Conservation (phyloP, 805 yeast species). For the Scheffersomyces stipitis region DNA sequence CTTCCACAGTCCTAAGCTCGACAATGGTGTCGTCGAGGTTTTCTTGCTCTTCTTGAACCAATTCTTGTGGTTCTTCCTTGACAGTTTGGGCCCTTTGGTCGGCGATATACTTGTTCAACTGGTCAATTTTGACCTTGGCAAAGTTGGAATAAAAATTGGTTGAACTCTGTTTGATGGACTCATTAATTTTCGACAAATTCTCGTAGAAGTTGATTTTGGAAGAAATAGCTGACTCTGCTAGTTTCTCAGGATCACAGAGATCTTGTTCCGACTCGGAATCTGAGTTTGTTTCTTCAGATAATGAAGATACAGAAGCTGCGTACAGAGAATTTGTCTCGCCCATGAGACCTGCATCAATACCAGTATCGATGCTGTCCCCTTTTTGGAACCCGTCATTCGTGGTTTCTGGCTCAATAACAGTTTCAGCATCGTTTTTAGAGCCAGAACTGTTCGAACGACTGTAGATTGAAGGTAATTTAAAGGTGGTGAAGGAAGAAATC, state of each 20-base stretch:
- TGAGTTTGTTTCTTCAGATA: neutral
- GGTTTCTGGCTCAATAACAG: neutral
- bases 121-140: constrained; percentile 14
- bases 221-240: too few species aligned
- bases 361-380: neutral
- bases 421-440: neutral
- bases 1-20: neutral
- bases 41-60: neutral
- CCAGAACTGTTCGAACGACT: neutral
- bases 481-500: constrained; percentile 15
- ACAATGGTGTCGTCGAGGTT: neutral
- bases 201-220: constrained; percentile 23
- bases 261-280: neutral
- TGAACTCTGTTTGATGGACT: constrained; percentile 22
- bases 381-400: neutral
- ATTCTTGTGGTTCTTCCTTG: neutral
- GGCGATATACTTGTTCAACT: constrained; percentile 13
- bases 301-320: neutral
- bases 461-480: constrained; percentile 13
- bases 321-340: too few species aligned
- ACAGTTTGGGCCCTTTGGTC: neutral
- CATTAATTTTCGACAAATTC: constrained; percentile 17
- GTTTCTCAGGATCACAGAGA: too few species aligned
- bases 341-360: neutral
- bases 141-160: constrained; percentile 16